Conservation (phyloP, 1,284 basidiomycete genomes). For the Moesziomyces sp. region DNA sequence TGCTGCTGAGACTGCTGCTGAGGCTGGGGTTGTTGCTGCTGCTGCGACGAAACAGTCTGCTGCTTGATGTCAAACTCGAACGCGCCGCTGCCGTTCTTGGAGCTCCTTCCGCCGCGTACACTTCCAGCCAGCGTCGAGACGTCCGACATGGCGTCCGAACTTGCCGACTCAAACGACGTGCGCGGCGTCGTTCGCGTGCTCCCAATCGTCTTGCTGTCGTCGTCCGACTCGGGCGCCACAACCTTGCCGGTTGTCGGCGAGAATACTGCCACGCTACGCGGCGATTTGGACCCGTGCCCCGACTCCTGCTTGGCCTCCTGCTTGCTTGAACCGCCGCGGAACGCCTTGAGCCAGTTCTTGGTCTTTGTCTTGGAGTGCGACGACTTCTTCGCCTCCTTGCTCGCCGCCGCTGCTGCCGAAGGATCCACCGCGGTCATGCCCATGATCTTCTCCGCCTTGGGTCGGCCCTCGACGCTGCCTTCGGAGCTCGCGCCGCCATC, state of each 20-base stretch:
- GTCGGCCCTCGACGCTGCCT: conserved; percentile 19
- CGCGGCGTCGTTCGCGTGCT: conserved; percentile 36
- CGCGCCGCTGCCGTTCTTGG: conserved; percentile 9
- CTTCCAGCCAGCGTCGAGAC: conserved; percentile 46
- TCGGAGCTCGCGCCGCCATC: conserved; percentile 27
- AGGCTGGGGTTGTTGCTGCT: conserved; percentile 1
- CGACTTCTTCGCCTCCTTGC: conserved; percentile 33
- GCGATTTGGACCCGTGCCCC: neutral
- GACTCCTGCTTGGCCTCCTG: conserved; percentile 13
- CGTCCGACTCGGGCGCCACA: conserved; percentile 44
- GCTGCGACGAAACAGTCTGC: conserved; percentile 17
- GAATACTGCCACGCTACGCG: conserved; percentile 2
- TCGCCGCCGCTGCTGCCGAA: conserved; percentile 1
- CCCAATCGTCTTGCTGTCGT: conserved; percentile 40
- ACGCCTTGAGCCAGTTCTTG: conserved; percentile 60
- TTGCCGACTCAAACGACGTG: conserved; percentile 32
- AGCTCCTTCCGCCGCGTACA: conserved; percentile 18
- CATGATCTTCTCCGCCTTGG: conserved; percentile 60
- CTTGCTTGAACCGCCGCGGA: conserved; percentile 42
- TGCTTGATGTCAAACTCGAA: conserved; percentile 50
- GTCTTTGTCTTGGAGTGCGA: conserved; percentile 58
- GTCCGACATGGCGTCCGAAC: conserved; percentile 46
- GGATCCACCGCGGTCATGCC: conserved; percentile 52
- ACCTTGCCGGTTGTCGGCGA: conserved; percentile 21
- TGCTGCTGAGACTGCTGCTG: conserved; percentile 8